Evolutionary conservation across 192 early-diverging fungal species (phyloP).

Genomic region (Backusella morwellensis): DNA sequence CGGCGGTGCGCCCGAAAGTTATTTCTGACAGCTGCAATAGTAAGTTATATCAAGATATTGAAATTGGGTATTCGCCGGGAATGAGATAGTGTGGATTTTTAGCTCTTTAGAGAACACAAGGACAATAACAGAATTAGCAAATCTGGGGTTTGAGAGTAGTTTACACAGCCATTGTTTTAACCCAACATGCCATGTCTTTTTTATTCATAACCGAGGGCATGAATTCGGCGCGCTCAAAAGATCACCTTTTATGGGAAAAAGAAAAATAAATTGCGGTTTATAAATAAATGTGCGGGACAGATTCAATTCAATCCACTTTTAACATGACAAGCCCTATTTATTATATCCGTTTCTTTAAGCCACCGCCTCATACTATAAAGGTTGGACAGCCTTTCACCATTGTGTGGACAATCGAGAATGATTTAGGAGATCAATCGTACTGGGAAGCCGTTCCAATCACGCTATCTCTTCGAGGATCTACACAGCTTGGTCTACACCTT

Average conservation of each 20-base stretch:
- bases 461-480: background rate
- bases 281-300: background rate
- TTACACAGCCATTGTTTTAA: too few relatives aligned
- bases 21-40: too few relatives aligned
- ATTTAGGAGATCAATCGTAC: conserved; percentile 28
- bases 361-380: conserved; percentile 15
- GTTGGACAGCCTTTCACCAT: conserved; percentile 22
- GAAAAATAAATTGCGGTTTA: background rate
- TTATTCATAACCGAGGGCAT: too few relatives aligned
- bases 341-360: conserved; percentile 32
- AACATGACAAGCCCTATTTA: conserved; percentile 3
- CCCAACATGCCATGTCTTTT: too few relatives aligned
- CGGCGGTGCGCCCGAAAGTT: too few relatives aligned
- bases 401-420: conserved; percentile 31
- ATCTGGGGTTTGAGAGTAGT: too few relatives aligned
- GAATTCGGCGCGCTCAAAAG: too few relatives aligned
- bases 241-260: background rate
- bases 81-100: too few relatives aligned
- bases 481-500: background rate
- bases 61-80: too few relatives aligned
- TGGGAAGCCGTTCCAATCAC: conserved; percentile 18
- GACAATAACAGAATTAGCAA: too few relatives aligned
- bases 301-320: background rate
- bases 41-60: too few relatives aligned
- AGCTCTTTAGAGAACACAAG: too few relatives aligned